Evolutionary conservation across 495 filamentous ascomycete species (phyloP), one percentile per base, ranked within the genome.

Genomic region (Aspergillus nidulans): DNA sequence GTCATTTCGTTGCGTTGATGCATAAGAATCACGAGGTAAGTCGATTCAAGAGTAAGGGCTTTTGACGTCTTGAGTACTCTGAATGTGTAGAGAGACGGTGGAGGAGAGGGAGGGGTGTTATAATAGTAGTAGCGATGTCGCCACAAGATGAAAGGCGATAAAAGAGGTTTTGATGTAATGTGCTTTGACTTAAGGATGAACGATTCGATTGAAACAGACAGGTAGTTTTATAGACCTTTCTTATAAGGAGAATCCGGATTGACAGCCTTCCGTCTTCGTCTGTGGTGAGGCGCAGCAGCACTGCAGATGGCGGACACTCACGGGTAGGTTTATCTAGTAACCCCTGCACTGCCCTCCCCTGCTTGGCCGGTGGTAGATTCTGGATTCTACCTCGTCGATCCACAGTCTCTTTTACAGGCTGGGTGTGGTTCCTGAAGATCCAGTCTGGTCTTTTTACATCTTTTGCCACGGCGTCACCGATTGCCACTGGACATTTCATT

Each of bases 1-100:
- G 62, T 49, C 67, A 70, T 70, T 47, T 34, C 56, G 52, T 24
- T 34, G 24, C 40, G 42, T 18, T 52, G 36, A 16, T 23, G 34
- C 26, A 20, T 24, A 34, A 36, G 18, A 7, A 30, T n/a, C 7
- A 24, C 6, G 24, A 30, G 38, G 19, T 13, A 25, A 51, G 20
- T 6, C 15, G 10, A 12, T 34, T 34, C 30, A 10, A 15, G 20
- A 16, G n/a, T 36, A 25, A 32, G 6, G 6, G n/a, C n/a, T n/a
- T n/a, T n/a, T n/a, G n/a, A n/a, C n/a, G n/a, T n/a, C n/a, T n/a
- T n/a, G n/a, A n/a, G 9, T 28, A 12, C 10, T 13, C 5, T 52
- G 23, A 20, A 24, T 18, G 1, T 23, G 32, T 36, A 41, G 36
- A 9, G 32, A 28, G 49, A n/a, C 19, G 48, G 13, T 13, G 18